Conservation (phyloP, 805 yeast species). For the Wickerhamiella azyma region DNA sequence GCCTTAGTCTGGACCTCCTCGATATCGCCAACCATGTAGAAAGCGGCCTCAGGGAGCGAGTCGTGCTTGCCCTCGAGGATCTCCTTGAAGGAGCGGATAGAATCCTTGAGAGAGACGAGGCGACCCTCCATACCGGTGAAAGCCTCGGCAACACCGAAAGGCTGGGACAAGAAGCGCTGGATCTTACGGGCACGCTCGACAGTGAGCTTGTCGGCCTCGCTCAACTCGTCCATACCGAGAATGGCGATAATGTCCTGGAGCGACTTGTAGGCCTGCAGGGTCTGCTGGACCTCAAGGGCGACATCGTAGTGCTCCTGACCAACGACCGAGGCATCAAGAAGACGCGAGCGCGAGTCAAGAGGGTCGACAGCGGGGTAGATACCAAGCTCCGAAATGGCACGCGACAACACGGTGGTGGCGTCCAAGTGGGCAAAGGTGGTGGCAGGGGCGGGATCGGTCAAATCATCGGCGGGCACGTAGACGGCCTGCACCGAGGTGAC, state of each 20-base stretch:
- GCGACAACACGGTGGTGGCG: conserved; percentile 98
- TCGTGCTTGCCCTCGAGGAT: conserved; percentile 98
- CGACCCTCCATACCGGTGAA: conserved; percentile 99
- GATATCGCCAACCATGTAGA: conserved; percentile 99
- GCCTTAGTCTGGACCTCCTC: conserved; percentile 98
- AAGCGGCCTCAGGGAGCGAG: conserved; percentile 96
- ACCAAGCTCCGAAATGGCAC: conserved; percentile 99
- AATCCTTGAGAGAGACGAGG: conserved; percentile 92
- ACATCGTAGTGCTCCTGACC: conserved; percentile 98
- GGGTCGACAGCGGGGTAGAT: conserved; percentile 99
- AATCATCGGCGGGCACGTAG: conserved; percentile 99
- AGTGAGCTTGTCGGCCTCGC: conserved; percentile 95
- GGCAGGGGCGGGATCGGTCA: conserved; percentile 99
- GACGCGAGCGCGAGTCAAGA: conserved; percentile 97
- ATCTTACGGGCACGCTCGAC: conserved; percentile 99
- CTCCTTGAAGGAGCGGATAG: conserved; percentile 87
- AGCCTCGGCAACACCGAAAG: conserved; percentile 98
- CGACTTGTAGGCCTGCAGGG: conserved; percentile 98
- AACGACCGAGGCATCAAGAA: conserved; percentile 91
- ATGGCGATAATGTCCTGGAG: conserved; percentile 99
- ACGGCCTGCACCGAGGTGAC: conserved; percentile 99
- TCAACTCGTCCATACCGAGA: conserved; percentile 99
- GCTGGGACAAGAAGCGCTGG: conserved; percentile 99
- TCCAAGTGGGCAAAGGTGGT: conserved; percentile 99
- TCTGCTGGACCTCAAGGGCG: conserved; percentile 92